Conservation (phyloP, 2,329 filamentous ascomycete species). For the Gremmenia infestans region DNA sequence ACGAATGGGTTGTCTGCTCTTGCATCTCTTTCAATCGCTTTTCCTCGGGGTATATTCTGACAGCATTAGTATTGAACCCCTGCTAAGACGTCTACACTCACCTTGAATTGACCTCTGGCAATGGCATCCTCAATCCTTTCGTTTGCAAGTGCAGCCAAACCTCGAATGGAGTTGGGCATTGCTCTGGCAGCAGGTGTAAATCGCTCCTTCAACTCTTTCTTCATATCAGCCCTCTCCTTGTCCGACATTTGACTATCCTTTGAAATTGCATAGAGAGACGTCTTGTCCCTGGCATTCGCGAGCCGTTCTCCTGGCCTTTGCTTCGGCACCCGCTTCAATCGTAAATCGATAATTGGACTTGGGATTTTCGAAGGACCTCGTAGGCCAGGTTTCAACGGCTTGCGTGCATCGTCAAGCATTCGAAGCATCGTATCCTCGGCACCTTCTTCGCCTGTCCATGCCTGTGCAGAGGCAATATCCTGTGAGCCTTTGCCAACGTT, state of each 20-base stretch:
- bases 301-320: conserved; percentile 43
- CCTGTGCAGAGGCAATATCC: conserved; percentile 59
- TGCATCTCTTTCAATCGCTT: conserved; percentile 73
- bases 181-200: conserved; percentile 69
- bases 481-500: conserved; percentile 65
- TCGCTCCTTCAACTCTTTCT: conserved; percentile 71
- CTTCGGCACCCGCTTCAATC: conserved; percentile 38
- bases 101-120: conserved; percentile 77
- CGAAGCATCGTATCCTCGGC: conserved; percentile 72
- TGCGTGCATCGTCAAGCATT: conserved; percentile 77
- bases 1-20: conserved; percentile 84
- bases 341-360: conserved; percentile 47
- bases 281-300: conserved; percentile 53
- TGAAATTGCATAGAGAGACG: conserved; percentile 49
- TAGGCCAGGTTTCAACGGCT: conserved; percentile 54
- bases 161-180: conserved; percentile 72
- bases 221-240: conserved; percentile 66
- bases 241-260: conserved; percentile 55
- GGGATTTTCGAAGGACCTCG: conserved; percentile 42
- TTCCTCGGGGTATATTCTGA: conserved; percentile 72
- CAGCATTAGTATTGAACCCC: background rate
- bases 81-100: conserved; percentile 5
- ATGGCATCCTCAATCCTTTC: conserved; percentile 93
- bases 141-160: conserved; percentile 79
- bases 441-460: conserved; percentile 76